Evolutionary conservation across 2,329 filamentous ascomycete genomes (phyloP), one percentile per base, ranked within the genome.

Genomic region (Thyridium curvatum): DNA sequence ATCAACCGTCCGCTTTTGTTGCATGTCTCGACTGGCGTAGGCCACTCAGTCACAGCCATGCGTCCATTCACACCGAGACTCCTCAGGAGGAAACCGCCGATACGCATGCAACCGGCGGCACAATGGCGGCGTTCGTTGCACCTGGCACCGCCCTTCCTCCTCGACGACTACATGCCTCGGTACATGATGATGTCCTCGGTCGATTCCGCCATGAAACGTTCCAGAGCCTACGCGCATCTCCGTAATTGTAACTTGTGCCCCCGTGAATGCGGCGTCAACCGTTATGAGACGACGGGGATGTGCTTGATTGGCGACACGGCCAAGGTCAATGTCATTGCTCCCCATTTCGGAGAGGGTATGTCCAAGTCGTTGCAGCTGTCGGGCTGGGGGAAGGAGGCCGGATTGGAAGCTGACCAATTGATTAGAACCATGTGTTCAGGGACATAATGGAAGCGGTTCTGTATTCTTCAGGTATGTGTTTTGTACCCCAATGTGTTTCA

Each of bases 301-400:
- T 94, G 86, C 55, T 67, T 93, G 42, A 84, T 93, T 48, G 86
- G 86, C 12, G 73, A 82, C 42, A 82, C 74, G 34, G 84, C 79
- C 40, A 88, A 87, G 52, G 85, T 93, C 48, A 89, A 87, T 55
- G 85, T 86, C 8, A 87, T 94, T 47, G 86, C 86, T 41, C 87
- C 86, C 37, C 87, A 93, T 60, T 90, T 90, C 56, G 86, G 86
- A 32, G 86, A 91, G 68, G 78, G 72, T 74, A 45, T 48, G 66
- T 60, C 8, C n/a, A n/a, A n/a, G n/a, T n/a, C n/a, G n/a, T n/a
- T n/a, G n/a, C n/a, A n/a, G n/a, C n/a, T n/a, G n/a, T n/a, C n/a
- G n/a, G n/a, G n/a, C n/a, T n/a, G n/a, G n/a, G n/a, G n/a, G n/a
- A n/a, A n/a, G n/a, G n/a, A n/a, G n/a, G n/a, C n/a, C n/a, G n/a